Evolutionary conservation across 2,329 filamentous ascomycete genomes (phyloP), one percentile per base, ranked within the genome.

Genomic region (Aspergillus ochraceus): DNA sequence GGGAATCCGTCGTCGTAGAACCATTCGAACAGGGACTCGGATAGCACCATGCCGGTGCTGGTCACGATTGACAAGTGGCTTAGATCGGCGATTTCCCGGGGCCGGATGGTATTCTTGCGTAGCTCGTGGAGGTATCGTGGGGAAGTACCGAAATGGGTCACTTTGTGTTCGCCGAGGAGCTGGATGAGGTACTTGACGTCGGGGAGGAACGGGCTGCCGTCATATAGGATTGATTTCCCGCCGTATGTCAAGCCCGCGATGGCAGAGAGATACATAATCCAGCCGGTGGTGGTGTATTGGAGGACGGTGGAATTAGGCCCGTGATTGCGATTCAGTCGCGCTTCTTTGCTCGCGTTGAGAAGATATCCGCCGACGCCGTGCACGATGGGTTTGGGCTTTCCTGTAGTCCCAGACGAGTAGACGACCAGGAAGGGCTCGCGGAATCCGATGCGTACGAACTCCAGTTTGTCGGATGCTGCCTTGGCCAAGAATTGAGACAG

Each of bases 261-360:
- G 42, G 83, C 84, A 2, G 81, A 77, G 9, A 92, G 78, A 71
- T 94, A 95, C 91, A 96, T 96, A 76, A 96, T 95, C 91, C 91
- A 96, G 0, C 90, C 89, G 0, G 89, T 92, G 0, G 87, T 89
- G 1, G 87, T 88, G 67, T 86, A 88, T 68, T 88, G 86, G 36
- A 88, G 64, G 9, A 76, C 70, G 0, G 81, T 78, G 17, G 72
- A 80, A 8, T 72, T 71, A 0, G 80, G 70, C 0, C 73, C 72
- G 47, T 81, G 66, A 52, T 83, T 77, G 6, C 78, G 73, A 64
- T 88, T 84, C 22, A 88, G 69, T 22, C 71, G 74, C 1, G 77
- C 79, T 71, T 96, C 91, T 70, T 93, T 88, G 46, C 73, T 74
- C 2, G 73, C 63, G 36, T 70, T 76, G 47, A 78, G 60, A 17